Conservation (phyloP, 106 monocot genomes). For the Dendrobium officinale region DNA sequence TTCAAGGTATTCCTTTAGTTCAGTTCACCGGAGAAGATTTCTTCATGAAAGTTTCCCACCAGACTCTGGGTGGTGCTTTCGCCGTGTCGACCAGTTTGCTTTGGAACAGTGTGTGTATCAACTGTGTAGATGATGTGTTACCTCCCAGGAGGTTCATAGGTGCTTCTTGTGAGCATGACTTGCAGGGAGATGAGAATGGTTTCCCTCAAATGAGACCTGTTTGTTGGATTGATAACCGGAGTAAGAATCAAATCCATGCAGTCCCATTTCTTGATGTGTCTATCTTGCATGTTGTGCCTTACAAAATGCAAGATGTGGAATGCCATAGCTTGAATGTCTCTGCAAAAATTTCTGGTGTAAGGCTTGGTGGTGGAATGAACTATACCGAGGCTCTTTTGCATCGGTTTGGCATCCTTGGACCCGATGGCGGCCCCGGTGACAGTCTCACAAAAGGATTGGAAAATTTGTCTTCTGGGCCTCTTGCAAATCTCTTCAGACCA, state of each 20-base stretch:
- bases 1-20: conserved; percentile 61
- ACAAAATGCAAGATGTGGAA: conserved; percentile 59
- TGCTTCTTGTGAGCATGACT: conserved; percentile 10
- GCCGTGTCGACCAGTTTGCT: conserved; percentile 71
- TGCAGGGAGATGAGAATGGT: conserved; percentile 20
- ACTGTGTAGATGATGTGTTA: conserved; percentile 61
- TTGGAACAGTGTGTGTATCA: conserved; percentile 61
- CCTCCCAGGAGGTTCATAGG: conserved; percentile 21
- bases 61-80: conserved; percentile 88
- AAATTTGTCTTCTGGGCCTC: conserved; percentile 82
- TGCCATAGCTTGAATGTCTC: conserved; percentile 78
- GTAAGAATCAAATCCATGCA: conserved; percentile 13
- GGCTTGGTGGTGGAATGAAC: conserved; percentile 96
- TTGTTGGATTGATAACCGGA: conserved; percentile 71
- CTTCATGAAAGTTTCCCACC: conserved; percentile 79
- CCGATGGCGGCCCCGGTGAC: conserved; percentile 91
- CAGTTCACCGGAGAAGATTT: conserved; percentile 74
- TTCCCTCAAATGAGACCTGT: conserved; percentile 78
- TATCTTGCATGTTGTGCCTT: conserved; percentile 80
- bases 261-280: conserved; percentile 63
- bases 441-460: conserved; percentile 68
- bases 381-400: conserved; percentile 87
- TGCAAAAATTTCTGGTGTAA: conserved; percentile 61
- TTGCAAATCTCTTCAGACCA: conserved; percentile 78
- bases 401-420: conserved; percentile 86